A percentile compares a stretch with the other conserved stretches of the same genome.
These are phyloP conservation scores for Phialophora expanda DNA, from an alignment of 2,329 filamentous ascomycete genomes.

Conservation along the genomic window DNA sequence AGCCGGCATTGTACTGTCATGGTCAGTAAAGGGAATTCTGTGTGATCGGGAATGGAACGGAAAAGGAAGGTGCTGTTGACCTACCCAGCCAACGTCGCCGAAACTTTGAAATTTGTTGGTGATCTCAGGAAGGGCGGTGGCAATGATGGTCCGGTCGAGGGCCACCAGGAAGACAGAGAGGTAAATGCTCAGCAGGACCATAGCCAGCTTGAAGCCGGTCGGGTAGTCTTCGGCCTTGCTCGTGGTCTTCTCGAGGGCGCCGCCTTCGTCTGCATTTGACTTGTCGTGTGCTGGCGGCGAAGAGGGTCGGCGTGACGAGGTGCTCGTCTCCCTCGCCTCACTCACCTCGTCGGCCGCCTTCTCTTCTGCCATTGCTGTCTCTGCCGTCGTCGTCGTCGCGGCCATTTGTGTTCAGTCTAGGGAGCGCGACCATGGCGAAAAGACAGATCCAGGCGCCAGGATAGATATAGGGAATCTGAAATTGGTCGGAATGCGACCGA, in stretches of 20 bases:
- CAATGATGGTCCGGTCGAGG: slow-evolving; percentile 45
- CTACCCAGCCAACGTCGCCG: slow-evolving; percentile 56
- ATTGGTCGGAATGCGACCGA: not conserved
- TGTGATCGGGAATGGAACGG: slow-evolving; percentile 39
- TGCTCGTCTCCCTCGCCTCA: not conserved
- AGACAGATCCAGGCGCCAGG: not conserved
- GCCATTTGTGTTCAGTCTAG: not conserved
- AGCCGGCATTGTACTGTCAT: slow-evolving; percentile 16
- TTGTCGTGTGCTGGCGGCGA: not conserved
- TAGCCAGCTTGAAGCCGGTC: not conserved
- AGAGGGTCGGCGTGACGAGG: not conserved
- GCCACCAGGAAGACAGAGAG: slow-evolving; percentile 20
- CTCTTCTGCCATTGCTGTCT: not conserved
- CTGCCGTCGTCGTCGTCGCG: not conserved
- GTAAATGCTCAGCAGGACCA: slow-evolving; percentile 17
- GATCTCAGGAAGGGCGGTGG: slow-evolving; percentile 56
- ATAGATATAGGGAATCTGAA: not conserved
- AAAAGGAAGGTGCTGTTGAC: slow-evolving; percentile 52
- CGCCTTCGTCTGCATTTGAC: not conserved
- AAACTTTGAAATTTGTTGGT: slow-evolving; percentile 55
- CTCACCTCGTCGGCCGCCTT: not conserved
- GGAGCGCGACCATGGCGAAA: not conserved
- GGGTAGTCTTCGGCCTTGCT: slow-evolving; percentile 21
- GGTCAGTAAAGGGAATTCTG: not conserved
- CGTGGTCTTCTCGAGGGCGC: slow-evolving; percentile 14